Evolutionary conservation across 192 early-diverging fungal species (phyloP).

Genomic region (Funneliformis mosseae): DNA sequence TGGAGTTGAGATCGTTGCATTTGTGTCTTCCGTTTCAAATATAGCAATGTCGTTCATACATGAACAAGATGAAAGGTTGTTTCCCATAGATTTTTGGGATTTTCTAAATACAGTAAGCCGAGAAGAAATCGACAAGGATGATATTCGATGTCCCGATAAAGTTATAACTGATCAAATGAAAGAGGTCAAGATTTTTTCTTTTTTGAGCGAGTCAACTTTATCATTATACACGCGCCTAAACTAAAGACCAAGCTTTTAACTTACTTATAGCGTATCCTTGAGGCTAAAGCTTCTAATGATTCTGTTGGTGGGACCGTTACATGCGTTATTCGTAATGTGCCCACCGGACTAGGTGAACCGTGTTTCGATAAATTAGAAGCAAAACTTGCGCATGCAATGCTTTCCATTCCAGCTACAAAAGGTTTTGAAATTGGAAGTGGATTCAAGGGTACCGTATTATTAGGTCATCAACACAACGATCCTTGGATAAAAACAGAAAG

Average conservation of each 20-base stretch:
- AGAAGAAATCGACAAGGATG: constrained; percentile 75
- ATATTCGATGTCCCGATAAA: constrained; percentile 88
- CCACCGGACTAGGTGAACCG: constrained; percentile 93
- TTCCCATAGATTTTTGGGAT: constrained; percentile 60
- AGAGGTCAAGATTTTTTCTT: constrained; percentile 53
- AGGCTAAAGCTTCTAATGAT: constrained; percentile 78
- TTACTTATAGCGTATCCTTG: constrained; percentile 67
- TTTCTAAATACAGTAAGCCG: constrained; percentile 71
- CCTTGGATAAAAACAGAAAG: constrained; percentile 69
- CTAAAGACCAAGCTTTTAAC: neutral
- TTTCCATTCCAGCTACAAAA: constrained; percentile 98
- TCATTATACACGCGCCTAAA: neutral
- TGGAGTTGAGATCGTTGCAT: constrained; percentile 92
- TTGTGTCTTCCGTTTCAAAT: constrained; percentile 86
- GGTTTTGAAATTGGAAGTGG: constrained; percentile 97
- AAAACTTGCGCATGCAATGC: constrained; percentile 94
- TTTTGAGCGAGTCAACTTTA: neutral
- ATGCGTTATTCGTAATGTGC: constrained; percentile 94
- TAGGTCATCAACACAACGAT: constrained; percentile 93
- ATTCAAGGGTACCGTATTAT: constrained; percentile 83
- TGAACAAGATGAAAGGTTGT: constrained; percentile 47
- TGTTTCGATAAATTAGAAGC: constrained; percentile 99
- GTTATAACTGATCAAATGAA: constrained; percentile 77
- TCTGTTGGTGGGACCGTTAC: constrained; percentile 95
- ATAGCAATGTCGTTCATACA: constrained; percentile 73